Percentiles rank a stretch among this genome's conserved stretches.
phyloP scores from a whole-genome alignment of 2,329 filamentous ascomycete species.

The Fonsecaea multimorphosa region DNA sequence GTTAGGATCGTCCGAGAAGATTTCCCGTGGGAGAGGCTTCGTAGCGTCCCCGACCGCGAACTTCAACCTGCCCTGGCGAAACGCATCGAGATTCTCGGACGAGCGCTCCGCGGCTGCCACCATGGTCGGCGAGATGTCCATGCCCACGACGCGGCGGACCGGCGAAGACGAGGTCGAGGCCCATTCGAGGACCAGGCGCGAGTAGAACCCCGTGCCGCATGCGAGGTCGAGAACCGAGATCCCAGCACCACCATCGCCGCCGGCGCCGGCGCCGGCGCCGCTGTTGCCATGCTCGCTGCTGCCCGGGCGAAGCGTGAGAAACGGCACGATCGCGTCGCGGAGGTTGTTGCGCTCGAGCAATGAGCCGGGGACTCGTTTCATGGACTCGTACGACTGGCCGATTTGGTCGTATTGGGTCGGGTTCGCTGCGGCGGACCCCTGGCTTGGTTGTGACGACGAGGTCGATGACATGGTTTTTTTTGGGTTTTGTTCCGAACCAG shows the following conservation, averaged over 20 bases:
- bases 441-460: background rate
- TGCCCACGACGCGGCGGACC: slow-evolving; percentile 44
- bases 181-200: slow-evolving; percentile 45
- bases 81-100: background rate
- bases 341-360: slow-evolving; percentile 25
- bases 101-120: slow-evolving; percentile 40
- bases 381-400: slow-evolving; percentile 25
- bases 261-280: too few relatives aligned
- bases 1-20: background rate
- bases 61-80: background rate
- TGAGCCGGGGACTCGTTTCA: slow-evolving; percentile 24
- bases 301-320: background rate
- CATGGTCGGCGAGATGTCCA: slow-evolving; percentile 48
- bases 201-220: slow-evolving; percentile 49
- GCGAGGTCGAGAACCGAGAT: slow-evolving; percentile 49
- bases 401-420: slow-evolving; percentile 31
- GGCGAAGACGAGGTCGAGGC: slow-evolving; percentile 44
- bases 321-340: slow-evolving; percentile 13
- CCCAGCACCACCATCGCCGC: too few relatives aligned
- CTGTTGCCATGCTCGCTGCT: background rate
- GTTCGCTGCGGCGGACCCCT: background rate
- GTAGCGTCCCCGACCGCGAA: slow-evolving; percentile 12
- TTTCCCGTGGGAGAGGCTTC: background rate
- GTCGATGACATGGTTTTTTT: too few relatives aligned
- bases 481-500: too few relatives aligned